These are phyloP conservation scores for Hypoxylon perforatum DNA, from an alignment of 495 filamentous ascomycete genomes.

Conservation along the genomic window DNA sequence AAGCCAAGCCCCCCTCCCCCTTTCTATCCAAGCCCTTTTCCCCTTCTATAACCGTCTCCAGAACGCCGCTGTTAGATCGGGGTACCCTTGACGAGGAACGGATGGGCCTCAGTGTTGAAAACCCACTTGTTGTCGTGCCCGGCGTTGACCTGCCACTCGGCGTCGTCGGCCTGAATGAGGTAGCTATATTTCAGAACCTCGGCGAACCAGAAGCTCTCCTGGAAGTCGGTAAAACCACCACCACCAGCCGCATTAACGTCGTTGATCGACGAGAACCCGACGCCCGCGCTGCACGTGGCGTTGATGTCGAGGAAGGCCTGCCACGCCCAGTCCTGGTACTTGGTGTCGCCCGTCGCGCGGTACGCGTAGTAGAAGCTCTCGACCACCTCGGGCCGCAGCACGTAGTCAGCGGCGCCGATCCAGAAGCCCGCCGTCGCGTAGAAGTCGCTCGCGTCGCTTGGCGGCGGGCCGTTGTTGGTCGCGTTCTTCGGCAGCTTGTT, in stretches of 20 bases:
- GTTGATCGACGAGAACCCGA: conserved; percentile 72
- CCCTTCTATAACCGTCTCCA: conserved; percentile 1
- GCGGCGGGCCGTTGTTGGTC: conserved; percentile 53
- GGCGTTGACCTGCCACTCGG: conserved; percentile 71
- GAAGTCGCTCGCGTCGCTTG: conserved; percentile 63
- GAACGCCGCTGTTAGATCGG: conserved; percentile 47
- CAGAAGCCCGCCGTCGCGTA: conserved; percentile 78
- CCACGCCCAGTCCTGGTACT: conserved; percentile 89
- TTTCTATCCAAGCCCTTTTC: background rate
- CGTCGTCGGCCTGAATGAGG: conserved; percentile 73
- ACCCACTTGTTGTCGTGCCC: conserved; percentile 73
- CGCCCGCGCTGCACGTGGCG: conserved; percentile 67
- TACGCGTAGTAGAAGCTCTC: conserved; percentile 93
- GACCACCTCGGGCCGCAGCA: conserved; percentile 84
- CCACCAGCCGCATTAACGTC: conserved; percentile 76
- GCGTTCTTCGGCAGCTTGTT: conserved; percentile 48
- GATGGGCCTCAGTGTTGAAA: conserved; percentile 89
- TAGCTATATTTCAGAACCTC: conserved; percentile 91
- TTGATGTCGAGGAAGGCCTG: conserved; percentile 80
- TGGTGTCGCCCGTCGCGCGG: conserved; percentile 74
- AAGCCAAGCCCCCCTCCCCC: background rate
- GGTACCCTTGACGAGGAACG: conserved; percentile 66
- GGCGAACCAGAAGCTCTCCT: conserved; percentile 92
- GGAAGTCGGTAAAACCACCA: conserved; percentile 71
- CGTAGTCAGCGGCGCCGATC: conserved; percentile 68